phyloP scores from a whole-genome alignment of 768 basidiomycete genomes.

The Mycena rebaudengoi region DNA sequence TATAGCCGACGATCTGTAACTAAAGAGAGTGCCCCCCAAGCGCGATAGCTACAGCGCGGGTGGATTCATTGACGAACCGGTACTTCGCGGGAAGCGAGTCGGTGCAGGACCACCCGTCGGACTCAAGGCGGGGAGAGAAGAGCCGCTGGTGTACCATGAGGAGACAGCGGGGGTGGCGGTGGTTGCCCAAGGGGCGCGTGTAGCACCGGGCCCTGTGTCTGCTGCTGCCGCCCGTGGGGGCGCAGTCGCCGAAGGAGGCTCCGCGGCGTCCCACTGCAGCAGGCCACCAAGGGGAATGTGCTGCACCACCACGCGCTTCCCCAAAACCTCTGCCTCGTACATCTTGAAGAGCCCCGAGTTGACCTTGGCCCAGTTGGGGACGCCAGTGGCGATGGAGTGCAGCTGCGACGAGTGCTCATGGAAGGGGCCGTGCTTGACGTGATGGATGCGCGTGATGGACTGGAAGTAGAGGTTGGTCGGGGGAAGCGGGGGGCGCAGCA shows the following conservation, averaged over 20 bases:
- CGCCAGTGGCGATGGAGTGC: slow-evolving; percentile 85
- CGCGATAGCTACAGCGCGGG: not conserved
- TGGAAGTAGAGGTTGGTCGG: slow-evolving; percentile 84
- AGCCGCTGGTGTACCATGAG: slow-evolving; percentile 20
- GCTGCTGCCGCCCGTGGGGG: not conserved
- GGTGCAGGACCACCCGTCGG: not conserved
- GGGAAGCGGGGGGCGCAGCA: slow-evolving; percentile 66
- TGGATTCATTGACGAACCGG: not conserved
- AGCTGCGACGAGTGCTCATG: slow-evolving; percentile 93
- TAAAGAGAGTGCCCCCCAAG: not conserved
- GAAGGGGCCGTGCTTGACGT: slow-evolving; percentile 89
- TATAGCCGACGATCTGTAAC: no score
- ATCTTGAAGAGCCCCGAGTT: slow-evolving; percentile 93
- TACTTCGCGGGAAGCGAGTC: not conserved
- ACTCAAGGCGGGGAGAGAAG: not conserved
- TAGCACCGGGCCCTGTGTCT: slow-evolving; percentile 11
- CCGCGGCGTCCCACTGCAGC: slow-evolving; percentile 65
- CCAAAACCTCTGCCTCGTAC: slow-evolving; percentile 95
- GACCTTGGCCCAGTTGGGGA: slow-evolving; percentile 91
- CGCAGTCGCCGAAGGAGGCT: not conserved
- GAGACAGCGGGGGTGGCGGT: not conserved
- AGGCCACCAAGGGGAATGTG: slow-evolving; percentile 89
- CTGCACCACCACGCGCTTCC: slow-evolving; percentile 96
- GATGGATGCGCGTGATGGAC: slow-evolving; percentile 78
- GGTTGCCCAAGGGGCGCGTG: slow-evolving; percentile 21